phyloP scores from a whole-genome alignment of 1,139 yeast genomes.

The Keqinozyma sinolaborantium region DNA sequence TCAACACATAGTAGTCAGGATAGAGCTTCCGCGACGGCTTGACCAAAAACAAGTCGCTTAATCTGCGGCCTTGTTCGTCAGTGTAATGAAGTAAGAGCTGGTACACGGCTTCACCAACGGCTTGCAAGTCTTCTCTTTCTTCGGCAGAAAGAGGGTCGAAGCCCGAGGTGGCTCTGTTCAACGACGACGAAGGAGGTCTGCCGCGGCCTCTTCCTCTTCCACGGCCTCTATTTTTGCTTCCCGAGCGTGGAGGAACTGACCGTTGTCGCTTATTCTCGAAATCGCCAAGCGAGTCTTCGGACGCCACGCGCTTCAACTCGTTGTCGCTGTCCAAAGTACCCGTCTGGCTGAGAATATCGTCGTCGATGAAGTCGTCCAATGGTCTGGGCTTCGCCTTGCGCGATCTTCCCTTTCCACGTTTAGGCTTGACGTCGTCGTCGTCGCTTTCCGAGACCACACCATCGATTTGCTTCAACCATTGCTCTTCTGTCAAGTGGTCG shows the following conservation, averaged over 20 bases:
- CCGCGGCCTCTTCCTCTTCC: constrained; percentile 23
- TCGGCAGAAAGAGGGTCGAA: constrained; percentile 38
- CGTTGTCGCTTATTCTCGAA: constrained; percentile 21
- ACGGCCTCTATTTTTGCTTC: constrained; percentile 19
- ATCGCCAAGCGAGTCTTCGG: constrained; percentile 7
- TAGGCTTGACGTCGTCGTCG: constrained; percentile 21
- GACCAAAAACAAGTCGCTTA: constrained; percentile 61
- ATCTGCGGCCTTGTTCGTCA: constrained; percentile 38
- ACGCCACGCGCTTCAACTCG: constrained; percentile 9
- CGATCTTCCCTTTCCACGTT: constrained; percentile 19
- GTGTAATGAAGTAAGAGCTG: constrained; percentile 40
- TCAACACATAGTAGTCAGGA: constrained; percentile 84
- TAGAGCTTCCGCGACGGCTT: constrained; percentile 71
- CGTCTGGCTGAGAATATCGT: constrained; percentile 2
- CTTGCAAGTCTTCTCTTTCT: constrained; percentile 40
- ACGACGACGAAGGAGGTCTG: constrained; percentile 24
- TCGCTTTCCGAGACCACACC: constrained; percentile 39
- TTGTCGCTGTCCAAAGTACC: constrained; percentile 8
- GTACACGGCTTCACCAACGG: constrained; percentile 39
- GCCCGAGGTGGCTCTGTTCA: constrained; percentile 32
- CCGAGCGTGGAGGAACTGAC: constrained; percentile 24
- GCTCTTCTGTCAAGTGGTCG: constrained; percentile 73
- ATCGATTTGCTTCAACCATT: constrained; percentile 66
- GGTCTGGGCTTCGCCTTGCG: constrained; percentile 19
- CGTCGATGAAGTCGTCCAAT: constrained; percentile 11